Conservation (phyloP, 1,284 basidiomycete genomes). For the Cryptococcus sp. region DNA sequence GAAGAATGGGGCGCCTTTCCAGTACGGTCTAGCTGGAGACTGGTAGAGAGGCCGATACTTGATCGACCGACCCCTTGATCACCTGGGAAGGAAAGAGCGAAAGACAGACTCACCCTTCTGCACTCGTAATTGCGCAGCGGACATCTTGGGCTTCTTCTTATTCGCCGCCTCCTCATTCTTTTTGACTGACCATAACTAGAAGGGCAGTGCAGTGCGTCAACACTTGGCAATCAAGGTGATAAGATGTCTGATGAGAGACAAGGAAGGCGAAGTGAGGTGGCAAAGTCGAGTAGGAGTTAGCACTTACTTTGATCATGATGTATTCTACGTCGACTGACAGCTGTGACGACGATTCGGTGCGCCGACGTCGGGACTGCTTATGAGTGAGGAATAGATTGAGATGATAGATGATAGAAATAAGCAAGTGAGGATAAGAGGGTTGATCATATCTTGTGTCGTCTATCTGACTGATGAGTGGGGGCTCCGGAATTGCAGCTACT, state of each 20-base stretch:
- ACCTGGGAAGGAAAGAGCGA: neutral
- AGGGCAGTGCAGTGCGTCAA: neutral
- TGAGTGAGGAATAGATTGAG: no score
- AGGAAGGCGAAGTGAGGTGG: neutral
- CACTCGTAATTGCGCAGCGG: conserved; percentile 94
- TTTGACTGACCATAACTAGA: conserved; percentile 95
- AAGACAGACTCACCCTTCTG: conserved; percentile 77
- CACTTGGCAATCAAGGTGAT: neutral
- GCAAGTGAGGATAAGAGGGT: no score
- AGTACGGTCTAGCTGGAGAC: neutral
- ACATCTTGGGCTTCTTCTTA: conserved; percentile 96
- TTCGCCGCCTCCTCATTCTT: conserved; percentile 87
- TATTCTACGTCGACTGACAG: no score
- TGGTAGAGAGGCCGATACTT: no score
- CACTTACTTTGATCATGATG: conserved; percentile 57
- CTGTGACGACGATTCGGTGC: no score
- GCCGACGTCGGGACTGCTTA: no score
- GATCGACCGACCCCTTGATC: no score
- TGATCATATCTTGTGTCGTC: no score
- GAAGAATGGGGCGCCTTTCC: neutral
- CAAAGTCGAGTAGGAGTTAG: conserved; percentile 2
- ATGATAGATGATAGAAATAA: no score
- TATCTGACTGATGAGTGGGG: no score
- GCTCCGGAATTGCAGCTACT: no score
- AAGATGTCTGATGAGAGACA: neutral